Evolutionary conservation across 306 rosid genomes (phyloP).

Genomic region (Medicago ruthenica): DNA sequence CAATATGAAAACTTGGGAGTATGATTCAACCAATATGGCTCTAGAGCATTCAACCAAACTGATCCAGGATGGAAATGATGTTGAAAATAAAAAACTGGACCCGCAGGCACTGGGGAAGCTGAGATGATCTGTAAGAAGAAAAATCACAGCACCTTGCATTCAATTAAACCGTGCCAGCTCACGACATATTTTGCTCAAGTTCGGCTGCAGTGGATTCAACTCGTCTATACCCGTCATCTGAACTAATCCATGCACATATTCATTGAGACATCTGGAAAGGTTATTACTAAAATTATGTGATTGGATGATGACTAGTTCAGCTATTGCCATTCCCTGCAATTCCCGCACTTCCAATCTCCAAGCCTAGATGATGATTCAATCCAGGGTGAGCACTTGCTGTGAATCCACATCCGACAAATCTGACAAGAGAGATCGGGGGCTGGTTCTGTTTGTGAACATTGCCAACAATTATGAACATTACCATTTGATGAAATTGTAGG

Average conservation of each 20-base stretch:
- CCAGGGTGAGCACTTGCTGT: constrained; percentile 44
- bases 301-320: background rate
- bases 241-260: constrained; percentile 16
- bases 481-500: constrained; percentile 23
- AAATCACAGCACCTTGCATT: constrained; percentile 21
- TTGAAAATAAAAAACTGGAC: constrained; percentile 2
- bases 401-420: constrained; percentile 40
- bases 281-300: background rate
- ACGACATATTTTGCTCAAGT: background rate
- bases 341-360: constrained; percentile 41
- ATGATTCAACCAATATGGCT: constrained; percentile 17
- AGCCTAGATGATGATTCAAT: constrained; percentile 38
- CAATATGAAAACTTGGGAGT: constrained; percentile 19
- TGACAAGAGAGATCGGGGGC: constrained; percentile 39
- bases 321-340: constrained; percentile 44
- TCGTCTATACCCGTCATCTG: background rate
- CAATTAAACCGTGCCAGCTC: background rate
- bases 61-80: constrained; percentile 20
- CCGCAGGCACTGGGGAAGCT: background rate
- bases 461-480: constrained; percentile 26
- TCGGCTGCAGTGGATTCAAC: constrained; percentile 1
- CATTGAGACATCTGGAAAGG: background rate
- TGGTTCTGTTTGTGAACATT: constrained; percentile 35
- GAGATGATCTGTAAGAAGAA: background rate
- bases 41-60: constrained; percentile 26